Evolutionary conservation across 2,329 filamentous ascomycete genomes (phyloP).

Genomic region (Nemania sp.): DNA sequence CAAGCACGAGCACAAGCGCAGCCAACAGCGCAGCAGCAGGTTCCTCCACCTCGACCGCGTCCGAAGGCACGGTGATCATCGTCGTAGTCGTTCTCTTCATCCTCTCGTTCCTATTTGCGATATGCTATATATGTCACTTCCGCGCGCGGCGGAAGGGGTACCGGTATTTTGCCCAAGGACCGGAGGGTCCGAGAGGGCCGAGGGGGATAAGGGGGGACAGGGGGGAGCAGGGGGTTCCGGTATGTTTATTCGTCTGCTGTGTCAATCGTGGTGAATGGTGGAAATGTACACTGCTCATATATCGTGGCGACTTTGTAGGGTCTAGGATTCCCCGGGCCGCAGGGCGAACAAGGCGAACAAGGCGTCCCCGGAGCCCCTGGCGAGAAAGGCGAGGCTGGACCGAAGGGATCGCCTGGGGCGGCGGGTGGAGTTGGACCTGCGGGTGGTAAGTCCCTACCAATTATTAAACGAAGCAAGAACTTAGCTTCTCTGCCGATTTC

Average conservation of each 20-base stretch:
- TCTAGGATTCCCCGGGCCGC: constrained; percentile 3
- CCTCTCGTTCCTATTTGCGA: constrained; percentile 20
- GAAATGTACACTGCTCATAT: too few relatives aligned
- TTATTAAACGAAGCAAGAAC: too few relatives aligned
- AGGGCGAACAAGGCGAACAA: too few relatives aligned
- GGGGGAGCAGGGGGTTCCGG: constrained; percentile 9
- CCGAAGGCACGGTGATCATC: constrained; percentile 18
- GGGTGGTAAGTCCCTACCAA: constrained; percentile 8
- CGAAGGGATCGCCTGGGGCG: background rate
- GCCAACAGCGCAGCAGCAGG: too few relatives aligned
- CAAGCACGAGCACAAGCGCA: too few relatives aligned
- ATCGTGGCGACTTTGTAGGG: too few relatives aligned
- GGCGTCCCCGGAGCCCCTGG: too few relatives aligned
- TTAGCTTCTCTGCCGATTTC: constrained; percentile 41
- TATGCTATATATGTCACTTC: constrained; percentile 26
- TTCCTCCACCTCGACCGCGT: background rate
- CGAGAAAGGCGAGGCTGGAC: constrained; percentile 3
- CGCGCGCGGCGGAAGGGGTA: constrained; percentile 2
- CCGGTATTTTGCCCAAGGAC: background rate
- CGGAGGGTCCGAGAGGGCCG: constrained; percentile 9
- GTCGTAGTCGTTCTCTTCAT: constrained; percentile 23
- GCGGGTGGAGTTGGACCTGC: background rate
- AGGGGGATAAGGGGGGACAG: constrained; percentile 12
- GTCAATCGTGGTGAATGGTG: too few relatives aligned
- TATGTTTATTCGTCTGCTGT: background rate